Conservation (phyloP, 805 yeast genomes). For the Metschnikowia aberdeeniae region DNA sequence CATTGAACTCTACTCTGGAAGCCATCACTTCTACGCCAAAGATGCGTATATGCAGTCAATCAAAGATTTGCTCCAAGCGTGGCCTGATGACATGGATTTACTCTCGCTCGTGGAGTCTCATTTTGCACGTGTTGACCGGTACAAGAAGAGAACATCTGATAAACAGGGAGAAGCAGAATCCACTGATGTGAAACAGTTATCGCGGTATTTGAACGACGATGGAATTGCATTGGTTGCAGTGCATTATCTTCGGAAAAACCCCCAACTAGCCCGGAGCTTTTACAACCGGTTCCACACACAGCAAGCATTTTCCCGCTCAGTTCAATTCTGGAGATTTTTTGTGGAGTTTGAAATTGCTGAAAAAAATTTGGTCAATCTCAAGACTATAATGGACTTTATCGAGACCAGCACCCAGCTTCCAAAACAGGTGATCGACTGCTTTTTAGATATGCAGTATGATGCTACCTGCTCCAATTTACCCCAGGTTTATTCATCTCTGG, state of each 20-base stretch:
- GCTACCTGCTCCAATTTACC: conserved; percentile 19
- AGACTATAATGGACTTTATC: conserved; percentile 42
- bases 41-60: conserved; percentile 17
- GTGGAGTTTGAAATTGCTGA: conserved; percentile 48
- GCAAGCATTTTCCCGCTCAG: conserved; percentile 34
- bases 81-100: conserved; percentile 17
- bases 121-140: conserved; percentile 19
- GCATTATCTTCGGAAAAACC: conserved; percentile 24
- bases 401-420: conserved; percentile 47
- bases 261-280: conserved; percentile 19
- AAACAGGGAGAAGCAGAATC: conserved; percentile 1
- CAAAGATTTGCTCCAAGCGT: conserved; percentile 6
- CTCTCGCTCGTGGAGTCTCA: conserved; percentile 16
- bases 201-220: conserved; percentile 35
- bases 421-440: conserved; percentile 42
- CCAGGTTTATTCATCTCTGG: conserved; percentile 15
- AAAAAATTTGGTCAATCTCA: conserved; percentile 43
- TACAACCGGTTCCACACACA: conserved; percentile 27
- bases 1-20: conserved; percentile 24
- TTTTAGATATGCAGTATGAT: conserved; percentile 27
- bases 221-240: conserved; percentile 33
- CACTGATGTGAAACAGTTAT: conserved; percentile 14
- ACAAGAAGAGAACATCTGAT: conserved; percentile 7
- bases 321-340: conserved; percentile 53
- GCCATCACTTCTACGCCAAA: conserved; percentile 13